phyloP scores from a whole-genome alignment of 257 asterid species.

The Eucommia ulmoides region DNA sequence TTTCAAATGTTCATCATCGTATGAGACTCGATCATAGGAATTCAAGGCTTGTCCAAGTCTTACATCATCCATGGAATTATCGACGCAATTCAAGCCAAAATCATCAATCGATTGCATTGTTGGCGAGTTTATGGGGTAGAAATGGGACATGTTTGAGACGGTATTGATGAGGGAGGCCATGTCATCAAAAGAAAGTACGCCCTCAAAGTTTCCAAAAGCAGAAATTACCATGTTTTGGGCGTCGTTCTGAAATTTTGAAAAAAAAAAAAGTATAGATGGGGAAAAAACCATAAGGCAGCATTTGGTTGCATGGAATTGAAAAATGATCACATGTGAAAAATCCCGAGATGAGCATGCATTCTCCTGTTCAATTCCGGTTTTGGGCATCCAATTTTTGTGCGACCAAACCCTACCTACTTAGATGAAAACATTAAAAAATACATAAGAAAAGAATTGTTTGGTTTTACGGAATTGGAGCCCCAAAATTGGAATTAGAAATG shows the following conservation, averaged over 20 bases:
- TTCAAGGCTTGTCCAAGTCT: neutral
- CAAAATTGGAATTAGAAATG: too few relatives aligned
- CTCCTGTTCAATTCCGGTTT: too few relatives aligned
- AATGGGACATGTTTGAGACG: neutral
- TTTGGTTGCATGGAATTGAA: neutral
- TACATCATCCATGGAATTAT: neutral
- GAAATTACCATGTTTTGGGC: neutral
- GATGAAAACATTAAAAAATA: too few relatives aligned
- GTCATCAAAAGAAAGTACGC: neutral
- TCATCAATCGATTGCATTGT: neutral
- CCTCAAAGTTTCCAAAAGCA: constrained; percentile 1
- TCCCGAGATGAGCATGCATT: too few relatives aligned
- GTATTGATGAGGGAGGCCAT: neutral
- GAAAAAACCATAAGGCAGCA: neutral
- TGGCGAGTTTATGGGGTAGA: neutral
- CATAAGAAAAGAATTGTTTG: too few relatives aligned
- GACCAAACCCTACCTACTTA: too few relatives aligned
- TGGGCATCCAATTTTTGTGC: too few relatives aligned
- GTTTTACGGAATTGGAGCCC: too few relatives aligned
- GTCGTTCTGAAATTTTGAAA: constrained; percentile 3
- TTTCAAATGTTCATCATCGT: neutral
- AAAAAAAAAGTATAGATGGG: neutral
- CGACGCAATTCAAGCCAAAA: neutral
- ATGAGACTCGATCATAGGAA: neutral
- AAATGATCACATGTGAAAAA: too few relatives aligned